Conservation (phyloP, 306 rosid genomes). For the Glycine tomentella region DNA sequence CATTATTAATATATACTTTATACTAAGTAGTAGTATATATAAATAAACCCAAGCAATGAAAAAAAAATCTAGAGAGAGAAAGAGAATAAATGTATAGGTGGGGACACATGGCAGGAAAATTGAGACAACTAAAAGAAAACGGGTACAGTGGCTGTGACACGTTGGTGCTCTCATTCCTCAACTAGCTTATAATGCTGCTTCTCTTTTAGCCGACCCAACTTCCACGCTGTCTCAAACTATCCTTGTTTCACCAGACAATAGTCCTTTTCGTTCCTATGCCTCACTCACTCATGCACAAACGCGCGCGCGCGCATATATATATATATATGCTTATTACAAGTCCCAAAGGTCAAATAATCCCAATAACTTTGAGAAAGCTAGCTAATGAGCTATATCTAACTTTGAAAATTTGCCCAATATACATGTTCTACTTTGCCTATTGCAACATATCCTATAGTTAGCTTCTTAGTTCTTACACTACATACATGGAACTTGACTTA, state of each 20-base stretch:
- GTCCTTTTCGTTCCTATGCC: conserved; percentile 55
- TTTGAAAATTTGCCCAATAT: conserved; percentile 45
- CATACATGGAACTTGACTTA: conserved; percentile 78
- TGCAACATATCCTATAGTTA: conserved; percentile 23
- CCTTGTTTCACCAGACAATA: conserved; percentile 56
- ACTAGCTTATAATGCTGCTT: conserved; percentile 68
- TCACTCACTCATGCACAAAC: conserved; percentile 47
- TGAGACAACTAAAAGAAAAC: conserved; percentile 40
- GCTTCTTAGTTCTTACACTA: conserved; percentile 21
- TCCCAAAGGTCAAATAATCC: conserved; percentile 43
- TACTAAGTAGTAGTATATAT: background rate
- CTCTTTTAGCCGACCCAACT: conserved; percentile 87
- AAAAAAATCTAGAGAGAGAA: conserved; percentile 12
- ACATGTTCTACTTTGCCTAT: background rate
- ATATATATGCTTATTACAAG: conserved; percentile 22
- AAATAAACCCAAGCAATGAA: conserved; percentile 1
- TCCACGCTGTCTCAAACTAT: conserved; percentile 68
- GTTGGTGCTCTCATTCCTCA: conserved; percentile 59
- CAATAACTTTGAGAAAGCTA: conserved; percentile 43
- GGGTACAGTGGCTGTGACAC: conserved; percentile 55
- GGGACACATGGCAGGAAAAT: conserved; percentile 42
- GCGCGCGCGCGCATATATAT: background rate
- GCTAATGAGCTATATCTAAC: conserved; percentile 7
- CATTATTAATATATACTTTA: background rate
- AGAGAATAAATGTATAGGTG: conserved; percentile 7